Evolutionary conservation across 208 protist genomes (phyloP).

Genomic region (Crithidia fasciculata): DNA sequence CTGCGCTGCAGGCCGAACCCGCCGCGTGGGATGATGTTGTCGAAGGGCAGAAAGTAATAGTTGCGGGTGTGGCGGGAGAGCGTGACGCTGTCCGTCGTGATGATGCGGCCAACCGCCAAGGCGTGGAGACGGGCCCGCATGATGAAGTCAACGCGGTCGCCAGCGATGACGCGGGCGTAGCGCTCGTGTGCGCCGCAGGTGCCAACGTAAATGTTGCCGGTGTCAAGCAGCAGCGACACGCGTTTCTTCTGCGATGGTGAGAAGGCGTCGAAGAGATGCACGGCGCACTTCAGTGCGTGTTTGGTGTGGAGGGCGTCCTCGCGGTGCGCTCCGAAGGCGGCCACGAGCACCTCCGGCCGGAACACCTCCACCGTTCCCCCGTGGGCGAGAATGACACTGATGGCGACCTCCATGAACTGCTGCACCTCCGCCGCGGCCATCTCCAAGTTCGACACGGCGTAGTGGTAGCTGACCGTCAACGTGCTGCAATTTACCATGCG

Average conservation of each 20-base stretch:
- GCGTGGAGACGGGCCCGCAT: slow-evolving; percentile 37
- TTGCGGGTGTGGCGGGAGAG: slow-evolving; percentile 23
- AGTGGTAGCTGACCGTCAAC: slow-evolving; percentile 36
- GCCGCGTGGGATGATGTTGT: slow-evolving; percentile 36
- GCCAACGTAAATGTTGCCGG: slow-evolving; percentile 59
- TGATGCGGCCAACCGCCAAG: slow-evolving; percentile 32
- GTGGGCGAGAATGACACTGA: slow-evolving; percentile 28
- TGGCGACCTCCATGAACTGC: slow-evolving; percentile 32
- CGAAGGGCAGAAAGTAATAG: slow-evolving; percentile 35
- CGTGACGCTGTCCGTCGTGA: slow-evolving; percentile 41
- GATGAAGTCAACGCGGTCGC: slow-evolving; percentile 43
- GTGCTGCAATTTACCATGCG: slow-evolving; percentile 39
- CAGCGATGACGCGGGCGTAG: slow-evolving; percentile 44
- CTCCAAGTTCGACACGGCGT: slow-evolving; percentile 34
- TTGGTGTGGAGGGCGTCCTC: slow-evolving; percentile 35
- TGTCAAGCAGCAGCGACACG: slow-evolving; percentile 48
- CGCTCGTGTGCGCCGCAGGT: slow-evolving; percentile 62
- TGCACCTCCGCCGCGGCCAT: slow-evolving; percentile 31
- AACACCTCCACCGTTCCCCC: slow-evolving; percentile 57
- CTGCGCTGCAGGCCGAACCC: neutral
- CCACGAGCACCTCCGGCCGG: slow-evolving; percentile 48
- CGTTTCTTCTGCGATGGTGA: slow-evolving; percentile 1
- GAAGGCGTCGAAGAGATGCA: slow-evolving; percentile 23
- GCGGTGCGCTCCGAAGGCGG: slow-evolving; percentile 62
- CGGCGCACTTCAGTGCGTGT: slow-evolving; percentile 43